Base-by-base conservation (phyloP, 2,329 filamentous ascomycete genomes). In the Talaromyces atroroseus region DNA sequence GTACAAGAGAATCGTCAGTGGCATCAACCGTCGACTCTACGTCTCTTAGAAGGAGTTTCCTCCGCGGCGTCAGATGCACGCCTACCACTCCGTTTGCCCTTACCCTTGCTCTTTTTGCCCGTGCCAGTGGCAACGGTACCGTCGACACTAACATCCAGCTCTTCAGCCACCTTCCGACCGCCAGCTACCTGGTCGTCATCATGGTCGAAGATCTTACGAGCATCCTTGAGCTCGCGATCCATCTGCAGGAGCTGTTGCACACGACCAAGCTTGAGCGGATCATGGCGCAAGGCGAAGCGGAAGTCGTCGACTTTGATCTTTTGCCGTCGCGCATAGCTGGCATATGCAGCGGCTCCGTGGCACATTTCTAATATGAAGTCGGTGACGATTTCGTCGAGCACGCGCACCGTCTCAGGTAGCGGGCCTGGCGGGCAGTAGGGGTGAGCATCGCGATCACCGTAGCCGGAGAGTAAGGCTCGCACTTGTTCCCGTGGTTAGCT, bases 231-330 rank as follows among this genome's bases (percentile, higher is more conserved):
- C 68, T 91, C 86, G 68, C 86, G 86, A 64, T 95, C 90, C 79
- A 92, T 92, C 73, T 90, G 88, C 63, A 96, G 82, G 67, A 95
- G 84, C 76, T 96, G 91, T 69, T 90, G 85, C 54, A 97, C 91
- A 66, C 92, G 86, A 49, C 94, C 94, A 45, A 97, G 79, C 70
- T 95, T 95, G 58, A 83, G 79, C 8, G 89, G 86, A 67, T 97
- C 95, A 61, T 88, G 84, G 32, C 94, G 84, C 64, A 97, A 83
- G 40, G 91, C 90, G 74, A 95, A 99, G 68, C 95, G 91, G 76
- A 99, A 96, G 74, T 99, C 94, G 67, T 96, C 92, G 66, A 95
- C 89, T 73, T 99, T 99, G 75, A 99, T 91, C 76, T 99, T 99
- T 66, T 95, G 90, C 1, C 94, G 88, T 0, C 91, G 88, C 2